Conservation (phyloP, 441 rosid species). For the Bruguiera hainesii region DNA sequence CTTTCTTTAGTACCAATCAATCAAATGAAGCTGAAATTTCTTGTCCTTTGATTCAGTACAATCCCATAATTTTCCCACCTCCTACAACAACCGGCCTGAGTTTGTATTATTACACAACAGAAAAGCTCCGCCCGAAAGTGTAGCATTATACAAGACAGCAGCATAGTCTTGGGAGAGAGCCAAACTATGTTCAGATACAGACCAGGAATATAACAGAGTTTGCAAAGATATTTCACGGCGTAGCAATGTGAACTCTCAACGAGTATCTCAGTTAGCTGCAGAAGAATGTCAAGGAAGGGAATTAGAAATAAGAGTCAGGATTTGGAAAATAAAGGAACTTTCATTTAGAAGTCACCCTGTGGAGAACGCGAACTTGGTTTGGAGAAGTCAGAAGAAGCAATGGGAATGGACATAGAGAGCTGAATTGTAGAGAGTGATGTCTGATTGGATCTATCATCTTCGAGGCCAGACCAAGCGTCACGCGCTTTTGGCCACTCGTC, state of each 20-base stretch:
- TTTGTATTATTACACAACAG: conserved; percentile 27
- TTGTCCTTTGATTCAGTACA: conserved; percentile 19
- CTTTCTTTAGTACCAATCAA: conserved; percentile 1
- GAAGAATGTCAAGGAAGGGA: conserved; percentile 2
- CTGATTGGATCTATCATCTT: conserved; percentile 46
- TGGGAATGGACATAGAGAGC: conserved; percentile 58
- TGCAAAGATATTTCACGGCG: neutral
- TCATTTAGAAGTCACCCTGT: conserved; percentile 29
- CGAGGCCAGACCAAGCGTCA: conserved; percentile 46
- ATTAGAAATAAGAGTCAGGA: conserved; percentile 1
- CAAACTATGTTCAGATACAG: too few relatives aligned
- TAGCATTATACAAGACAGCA: conserved; percentile 12
- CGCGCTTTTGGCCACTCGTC: conserved; percentile 57
- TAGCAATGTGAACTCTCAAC: conserved; percentile 1
- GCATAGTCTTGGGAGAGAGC: too few relatives aligned
- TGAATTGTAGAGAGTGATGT: conserved; percentile 49
- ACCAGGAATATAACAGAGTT: neutral
- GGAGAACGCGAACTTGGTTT: conserved; percentile 44
- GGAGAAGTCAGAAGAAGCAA: conserved; percentile 46
- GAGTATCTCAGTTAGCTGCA: conserved; percentile 32
- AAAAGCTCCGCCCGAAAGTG: conserved; percentile 17
- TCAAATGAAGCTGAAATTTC: conserved; percentile 13
- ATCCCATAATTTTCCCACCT: neutral
- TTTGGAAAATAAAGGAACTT: neutral
- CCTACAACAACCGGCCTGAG: conserved; percentile 3